Evolutionary conservation across 257 asterid genomes (phyloP).

Genomic region (Primulina huaijiensis): DNA sequence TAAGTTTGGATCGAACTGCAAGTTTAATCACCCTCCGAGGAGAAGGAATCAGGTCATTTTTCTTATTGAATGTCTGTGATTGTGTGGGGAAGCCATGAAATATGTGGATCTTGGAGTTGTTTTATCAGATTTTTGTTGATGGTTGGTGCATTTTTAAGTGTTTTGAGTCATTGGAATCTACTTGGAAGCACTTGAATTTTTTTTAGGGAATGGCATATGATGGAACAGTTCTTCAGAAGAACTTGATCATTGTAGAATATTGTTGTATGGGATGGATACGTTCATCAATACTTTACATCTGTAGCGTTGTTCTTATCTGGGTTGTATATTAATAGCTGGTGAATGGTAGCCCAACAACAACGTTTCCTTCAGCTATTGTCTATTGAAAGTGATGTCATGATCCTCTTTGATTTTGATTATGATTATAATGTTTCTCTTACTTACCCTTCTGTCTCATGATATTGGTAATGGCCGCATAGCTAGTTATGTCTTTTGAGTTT

Average conservation of each 20-base stretch:
- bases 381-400: background rate
- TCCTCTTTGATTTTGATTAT: background rate
- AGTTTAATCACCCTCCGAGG: slow-evolving; percentile 83
- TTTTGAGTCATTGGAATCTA: background rate
- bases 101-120: background rate
- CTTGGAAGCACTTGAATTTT: background rate
- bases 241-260: background rate
- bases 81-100: background rate
- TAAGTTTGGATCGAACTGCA: slow-evolving; percentile 81
- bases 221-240: slow-evolving; percentile 7
- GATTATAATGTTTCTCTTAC: background rate
- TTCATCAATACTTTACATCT: background rate
- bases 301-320: background rate
- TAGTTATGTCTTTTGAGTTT: background rate
- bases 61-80: background rate
- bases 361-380: background rate
- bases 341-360: background rate
- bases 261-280: background rate
- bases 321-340: background rate
- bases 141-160: background rate
- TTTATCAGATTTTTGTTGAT: background rate
- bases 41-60: slow-evolving; percentile 58
- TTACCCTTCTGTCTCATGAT: background rate
- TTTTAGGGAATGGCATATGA: background rate
- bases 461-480: background rate